Conservation (phyloP, 208 protist species). For the Sergeia podlipaevii region DNA sequence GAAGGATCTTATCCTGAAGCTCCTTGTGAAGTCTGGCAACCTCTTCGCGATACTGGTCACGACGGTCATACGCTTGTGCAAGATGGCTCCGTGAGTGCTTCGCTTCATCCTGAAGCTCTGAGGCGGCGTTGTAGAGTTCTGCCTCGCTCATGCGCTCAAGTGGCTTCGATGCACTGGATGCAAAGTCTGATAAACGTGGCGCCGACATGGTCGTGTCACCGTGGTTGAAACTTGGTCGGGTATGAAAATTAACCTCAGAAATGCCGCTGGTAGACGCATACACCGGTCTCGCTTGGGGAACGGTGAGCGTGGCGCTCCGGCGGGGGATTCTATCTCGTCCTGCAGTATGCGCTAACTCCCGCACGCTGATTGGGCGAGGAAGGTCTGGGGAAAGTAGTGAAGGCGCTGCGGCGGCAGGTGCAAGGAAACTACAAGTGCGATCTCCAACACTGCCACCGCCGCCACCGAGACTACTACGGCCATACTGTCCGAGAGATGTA, state of each 20-base stretch:
- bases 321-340: not conserved
- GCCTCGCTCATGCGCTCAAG: constrained; percentile 32
- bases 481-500: too few species aligned
- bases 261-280: constrained; percentile 30
- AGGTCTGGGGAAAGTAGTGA: constrained; percentile 18
- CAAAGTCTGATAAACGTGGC: constrained; percentile 8
- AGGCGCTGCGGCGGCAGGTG: not conserved
- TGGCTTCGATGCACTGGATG: constrained; percentile 18
- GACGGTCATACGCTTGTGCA: constrained; percentile 33
- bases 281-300: constrained; percentile 8
- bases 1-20: constrained; percentile 33
- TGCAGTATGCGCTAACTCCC: constrained; percentile 22
- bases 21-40: constrained; percentile 48
- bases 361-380: constrained; percentile 45
- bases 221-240: not conserved
- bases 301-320: not conserved
- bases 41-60: constrained; percentile 59
- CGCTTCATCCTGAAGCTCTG: constrained; percentile 40
- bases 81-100: constrained; percentile 25
- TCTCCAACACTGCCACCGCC: too few species aligned
- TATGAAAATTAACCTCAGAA: not conserved
- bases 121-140: constrained; percentile 52
- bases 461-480: too few species aligned
- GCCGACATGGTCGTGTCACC: not conserved
- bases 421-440: too few species aligned